These are phyloP conservation scores for Aegilops sharonensis DNA, from an alignment of 176 grass and related monocot species.

Conservation along the genomic window DNA sequence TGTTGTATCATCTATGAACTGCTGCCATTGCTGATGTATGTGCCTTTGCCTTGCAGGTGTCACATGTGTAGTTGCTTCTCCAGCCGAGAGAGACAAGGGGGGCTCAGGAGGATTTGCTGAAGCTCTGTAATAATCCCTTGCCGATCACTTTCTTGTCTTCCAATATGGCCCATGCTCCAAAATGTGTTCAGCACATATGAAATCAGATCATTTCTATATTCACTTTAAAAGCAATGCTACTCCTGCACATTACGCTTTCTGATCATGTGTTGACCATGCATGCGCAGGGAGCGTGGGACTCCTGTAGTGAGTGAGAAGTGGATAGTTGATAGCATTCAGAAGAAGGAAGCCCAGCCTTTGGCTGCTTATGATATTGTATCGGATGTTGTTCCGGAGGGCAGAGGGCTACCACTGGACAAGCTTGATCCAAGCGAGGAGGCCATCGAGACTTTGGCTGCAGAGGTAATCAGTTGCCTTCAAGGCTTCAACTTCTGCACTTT, in stretches of 20 bases:
- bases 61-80: constrained; percentile 68
- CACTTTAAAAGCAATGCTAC: not conserved
- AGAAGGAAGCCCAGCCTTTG: constrained; percentile 55
- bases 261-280: not conserved
- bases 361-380: constrained; percentile 78
- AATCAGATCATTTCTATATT: not conserved
- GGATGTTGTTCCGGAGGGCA: constrained; percentile 57
- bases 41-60: constrained; percentile 35
- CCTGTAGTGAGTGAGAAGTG: constrained; percentile 81
- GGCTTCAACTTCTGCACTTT: not conserved
- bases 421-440: constrained; percentile 66
- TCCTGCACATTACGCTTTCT: not conserved
- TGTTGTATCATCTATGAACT: constrained; percentile 4
- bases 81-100: constrained; percentile 57
- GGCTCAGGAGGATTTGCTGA: constrained; percentile 70
- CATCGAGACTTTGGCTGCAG: constrained; percentile 58
- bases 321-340: constrained; percentile 83
- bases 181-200: not conserved
- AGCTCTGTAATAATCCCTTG: constrained; percentile 72
- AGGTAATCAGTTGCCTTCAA: constrained; percentile 23
- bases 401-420: constrained; percentile 57
- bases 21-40: not conserved
- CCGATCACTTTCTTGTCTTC: not conserved
- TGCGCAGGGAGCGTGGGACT: constrained; percentile 64
- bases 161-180: not conserved